Evolutionary conservation across 306 rosid species (phyloP).

Genomic region (Canavalia ensiformis): DNA sequence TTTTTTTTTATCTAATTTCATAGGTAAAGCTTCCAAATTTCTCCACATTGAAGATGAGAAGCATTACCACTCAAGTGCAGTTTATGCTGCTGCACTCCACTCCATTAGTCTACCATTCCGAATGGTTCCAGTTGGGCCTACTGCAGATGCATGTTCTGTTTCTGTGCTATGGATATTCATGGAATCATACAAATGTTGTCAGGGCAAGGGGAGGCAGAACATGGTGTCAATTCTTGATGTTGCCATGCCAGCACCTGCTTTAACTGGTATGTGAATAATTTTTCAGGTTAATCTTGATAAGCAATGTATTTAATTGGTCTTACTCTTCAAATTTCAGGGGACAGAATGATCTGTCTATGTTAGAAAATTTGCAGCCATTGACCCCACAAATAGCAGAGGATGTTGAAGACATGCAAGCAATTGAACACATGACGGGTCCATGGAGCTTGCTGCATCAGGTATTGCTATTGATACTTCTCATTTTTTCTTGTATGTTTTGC

Average conservation of each 20-base stretch:
- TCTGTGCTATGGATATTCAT: slow-evolving; percentile 74
- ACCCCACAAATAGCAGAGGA: slow-evolving; percentile 76
- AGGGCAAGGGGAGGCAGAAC: slow-evolving; percentile 80
- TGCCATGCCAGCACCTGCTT: slow-evolving; percentile 88
- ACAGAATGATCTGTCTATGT: slow-evolving; percentile 54
- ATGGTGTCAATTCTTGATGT: slow-evolving; percentile 82
- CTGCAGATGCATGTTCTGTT: slow-evolving; percentile 59
- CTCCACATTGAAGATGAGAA: slow-evolving; percentile 71
- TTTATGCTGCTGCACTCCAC: slow-evolving; percentile 84
- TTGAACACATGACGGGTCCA: slow-evolving; percentile 74
- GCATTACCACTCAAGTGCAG: slow-evolving; percentile 87
- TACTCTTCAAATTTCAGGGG: slow-evolving; percentile 61
- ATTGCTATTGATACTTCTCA: slow-evolving; percentile 31
- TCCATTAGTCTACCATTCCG: slow-evolving; percentile 85
- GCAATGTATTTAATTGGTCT: slow-evolving; percentile 49
- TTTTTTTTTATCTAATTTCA: no score
- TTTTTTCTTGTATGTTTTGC: slow-evolving; percentile 17
- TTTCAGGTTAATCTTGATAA: slow-evolving; percentile 20
- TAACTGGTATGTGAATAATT: slow-evolving; percentile 60
- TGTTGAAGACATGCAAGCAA: slow-evolving; percentile 66
- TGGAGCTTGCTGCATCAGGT: slow-evolving; percentile 85
- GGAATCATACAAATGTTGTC: slow-evolving; percentile 76
- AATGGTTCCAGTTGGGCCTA: slow-evolving; percentile 77
- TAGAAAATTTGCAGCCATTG: slow-evolving; percentile 68
- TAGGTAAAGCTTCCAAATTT: slow-evolving; percentile 76